A percentile compares a stretch with the other conserved stretches of the same genome.
These are phyloP conservation scores for Acacia pycnantha DNA, from an alignment of 331 rosid genomes.

Conservation along the genomic window DNA sequence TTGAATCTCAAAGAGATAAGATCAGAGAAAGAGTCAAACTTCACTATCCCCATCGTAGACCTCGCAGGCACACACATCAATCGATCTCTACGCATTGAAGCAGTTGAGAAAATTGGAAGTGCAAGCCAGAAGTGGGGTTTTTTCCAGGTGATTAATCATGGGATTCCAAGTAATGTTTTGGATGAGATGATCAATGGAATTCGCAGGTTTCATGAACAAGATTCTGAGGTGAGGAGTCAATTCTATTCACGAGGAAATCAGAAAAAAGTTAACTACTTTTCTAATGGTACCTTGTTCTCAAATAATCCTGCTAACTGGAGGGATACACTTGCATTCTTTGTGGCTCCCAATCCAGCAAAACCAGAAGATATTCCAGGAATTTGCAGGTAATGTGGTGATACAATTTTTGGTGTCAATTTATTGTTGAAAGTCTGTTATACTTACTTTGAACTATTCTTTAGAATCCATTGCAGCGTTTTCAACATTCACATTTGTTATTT, in stretches of 20 bases:
- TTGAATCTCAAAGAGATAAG: not conserved
- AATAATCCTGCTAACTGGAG: slow-evolving; percentile 12
- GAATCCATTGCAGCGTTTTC: not conserved
- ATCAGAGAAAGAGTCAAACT: not conserved
- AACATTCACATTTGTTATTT: not conserved
- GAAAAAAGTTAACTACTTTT: slow-evolving; percentile 2
- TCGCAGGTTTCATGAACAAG: slow-evolving; percentile 30
- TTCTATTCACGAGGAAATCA: slow-evolving; percentile 9
- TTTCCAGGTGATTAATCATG: slow-evolving; percentile 41
- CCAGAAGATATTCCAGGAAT: not conserved
- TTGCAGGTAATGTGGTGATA: not conserved
- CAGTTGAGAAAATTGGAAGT: not conserved
- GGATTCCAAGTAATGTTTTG: slow-evolving; percentile 5
- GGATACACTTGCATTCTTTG: not conserved
- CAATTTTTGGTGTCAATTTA: not conserved
- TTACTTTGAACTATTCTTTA: not conserved
- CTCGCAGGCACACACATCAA: slow-evolving; percentile 6
- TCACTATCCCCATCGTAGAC: slow-evolving; percentile 27
- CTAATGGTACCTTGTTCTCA: not conserved
- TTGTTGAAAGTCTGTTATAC: not conserved
- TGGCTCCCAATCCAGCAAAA: slow-evolving; percentile 16
- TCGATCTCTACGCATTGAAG: not conserved
- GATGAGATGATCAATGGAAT: slow-evolving; percentile 27
- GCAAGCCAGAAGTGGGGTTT: slow-evolving; percentile 34
- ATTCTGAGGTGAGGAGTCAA: not conserved